These are phyloP conservation scores for Fraxinus cuspidata DNA, from an alignment of 257 asterid genomes.

Conservation along the genomic window DNA sequence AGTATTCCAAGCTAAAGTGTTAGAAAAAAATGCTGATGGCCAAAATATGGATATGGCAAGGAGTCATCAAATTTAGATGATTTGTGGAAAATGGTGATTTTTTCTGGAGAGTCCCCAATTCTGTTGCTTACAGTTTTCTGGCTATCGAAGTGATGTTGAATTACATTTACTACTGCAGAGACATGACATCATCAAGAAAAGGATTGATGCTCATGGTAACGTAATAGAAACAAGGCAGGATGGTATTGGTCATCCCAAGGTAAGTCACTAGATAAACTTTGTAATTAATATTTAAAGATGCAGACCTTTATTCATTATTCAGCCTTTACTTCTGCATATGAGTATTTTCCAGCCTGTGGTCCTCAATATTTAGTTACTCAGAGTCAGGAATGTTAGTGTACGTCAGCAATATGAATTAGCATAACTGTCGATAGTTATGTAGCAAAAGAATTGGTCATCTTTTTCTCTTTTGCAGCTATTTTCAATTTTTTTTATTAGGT, in stretches of 20 bases:
- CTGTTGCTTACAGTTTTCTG: background rate
- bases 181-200: conserved; percentile 92
- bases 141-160: conserved; percentile 25
- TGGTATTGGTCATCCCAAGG: conserved; percentile 90
- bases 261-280: conserved; percentile 35
- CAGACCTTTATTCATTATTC: conserved; percentile 10
- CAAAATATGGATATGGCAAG: background rate
- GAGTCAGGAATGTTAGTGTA: conserved; percentile 9
- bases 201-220: conserved; percentile 88
- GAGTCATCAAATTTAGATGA: conserved; percentile 11
- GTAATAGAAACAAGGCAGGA: conserved; percentile 88
- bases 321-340: conserved; percentile 8
- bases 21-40: conserved; percentile 10
- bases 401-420: background rate
- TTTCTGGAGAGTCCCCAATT: conserved; percentile 10
- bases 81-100: background rate
- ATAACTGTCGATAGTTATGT: background rate
- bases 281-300: background rate
- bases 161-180: conserved; percentile 59
- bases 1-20: background rate
- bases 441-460: background rate
- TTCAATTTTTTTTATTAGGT: conserved; percentile 5
- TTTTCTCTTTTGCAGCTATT: conserved; percentile 4
- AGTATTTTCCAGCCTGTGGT: conserved; percentile 18
- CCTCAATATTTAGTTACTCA: conserved; percentile 25